Conservation (phyloP, 2,329 filamentous ascomycete species). For the Exophiala mesophila region DNA sequence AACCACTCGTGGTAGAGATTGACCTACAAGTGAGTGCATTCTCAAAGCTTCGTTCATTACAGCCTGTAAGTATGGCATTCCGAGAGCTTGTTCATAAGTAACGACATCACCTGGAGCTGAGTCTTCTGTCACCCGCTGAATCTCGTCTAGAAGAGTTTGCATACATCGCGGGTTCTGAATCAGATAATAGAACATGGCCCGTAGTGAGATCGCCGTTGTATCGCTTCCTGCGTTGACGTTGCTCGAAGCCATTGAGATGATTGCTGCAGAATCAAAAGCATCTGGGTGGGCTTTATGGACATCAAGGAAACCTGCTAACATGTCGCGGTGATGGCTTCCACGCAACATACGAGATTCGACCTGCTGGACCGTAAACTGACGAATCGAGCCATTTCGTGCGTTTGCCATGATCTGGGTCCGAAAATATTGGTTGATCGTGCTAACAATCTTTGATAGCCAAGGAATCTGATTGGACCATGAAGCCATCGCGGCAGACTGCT, state of each 20-base stretch:
- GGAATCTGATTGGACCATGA: not conserved
- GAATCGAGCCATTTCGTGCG: not conserved
- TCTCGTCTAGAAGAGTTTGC: conserved; percentile 25
- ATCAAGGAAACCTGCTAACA: conserved; percentile 1
- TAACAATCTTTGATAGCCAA: not conserved
- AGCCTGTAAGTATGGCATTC: conserved; percentile 30
- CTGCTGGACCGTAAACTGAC: not conserved
- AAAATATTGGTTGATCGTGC: not conserved
- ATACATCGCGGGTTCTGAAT: conserved; percentile 26
- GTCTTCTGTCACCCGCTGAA: conserved; percentile 10
- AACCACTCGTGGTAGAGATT: conserved; percentile 27
- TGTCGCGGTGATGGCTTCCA: not conserved
- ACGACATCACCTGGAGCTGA: conserved; percentile 18
- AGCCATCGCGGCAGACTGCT: not conserved
- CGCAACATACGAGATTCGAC: not conserved
- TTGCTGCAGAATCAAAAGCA: conserved; percentile 26
- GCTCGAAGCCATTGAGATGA: conserved; percentile 29
- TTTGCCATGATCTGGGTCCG: not conserved
- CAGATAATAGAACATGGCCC: conserved; percentile 31
- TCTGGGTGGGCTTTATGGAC: conserved; percentile 20
- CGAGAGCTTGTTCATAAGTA: conserved; percentile 28
- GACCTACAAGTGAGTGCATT: conserved; percentile 27
- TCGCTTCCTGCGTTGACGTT: conserved; percentile 34
- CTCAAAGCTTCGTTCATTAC: conserved; percentile 30
- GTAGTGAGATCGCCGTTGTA: conserved; percentile 32